phyloP scores from a whole-genome alignment of 169 alveolate genomes.

The Amoebophrya sp. region DNA sequence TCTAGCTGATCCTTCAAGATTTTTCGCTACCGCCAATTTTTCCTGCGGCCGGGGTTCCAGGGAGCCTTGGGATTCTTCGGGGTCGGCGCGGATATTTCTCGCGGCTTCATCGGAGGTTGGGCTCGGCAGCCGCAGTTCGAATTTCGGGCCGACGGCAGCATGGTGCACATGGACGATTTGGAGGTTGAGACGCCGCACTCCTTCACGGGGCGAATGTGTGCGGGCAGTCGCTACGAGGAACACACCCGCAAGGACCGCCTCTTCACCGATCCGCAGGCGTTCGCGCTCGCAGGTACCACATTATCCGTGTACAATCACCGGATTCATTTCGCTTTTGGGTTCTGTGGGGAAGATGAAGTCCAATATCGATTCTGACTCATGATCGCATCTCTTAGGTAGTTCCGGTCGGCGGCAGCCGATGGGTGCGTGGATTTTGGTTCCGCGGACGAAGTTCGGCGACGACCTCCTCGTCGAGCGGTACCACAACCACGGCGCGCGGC shows the following conservation, averaged over 20 bases:
- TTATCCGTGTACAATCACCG: too few relatives aligned
- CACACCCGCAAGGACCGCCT: background rate
- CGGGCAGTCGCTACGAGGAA: background rate
- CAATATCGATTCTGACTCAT: background rate
- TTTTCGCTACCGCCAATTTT: too few relatives aligned
- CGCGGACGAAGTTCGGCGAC: background rate
- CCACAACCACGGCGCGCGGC: background rate
- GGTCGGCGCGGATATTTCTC: too few relatives aligned
- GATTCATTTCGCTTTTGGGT: too few relatives aligned
- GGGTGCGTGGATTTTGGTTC: background rate
- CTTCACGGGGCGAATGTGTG: background rate
- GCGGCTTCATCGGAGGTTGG: too few relatives aligned
- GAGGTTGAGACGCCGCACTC: background rate
- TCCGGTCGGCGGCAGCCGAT: background rate
- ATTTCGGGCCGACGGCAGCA: too few relatives aligned
- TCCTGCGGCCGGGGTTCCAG: too few relatives aligned
- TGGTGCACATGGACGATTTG: too few relatives aligned
- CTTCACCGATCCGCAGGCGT: background rate
- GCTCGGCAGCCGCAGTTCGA: too few relatives aligned
- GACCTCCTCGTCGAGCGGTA: background rate
- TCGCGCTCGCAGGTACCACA: too few relatives aligned
- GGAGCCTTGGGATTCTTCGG: too few relatives aligned
- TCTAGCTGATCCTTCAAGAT: too few relatives aligned
- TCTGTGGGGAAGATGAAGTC: background rate
- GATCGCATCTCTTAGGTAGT: background rate